These are phyloP conservation scores for Borealophlyctis nickersoniae DNA, from an alignment of 192 early-diverging fungal species.

Conservation along the genomic window DNA sequence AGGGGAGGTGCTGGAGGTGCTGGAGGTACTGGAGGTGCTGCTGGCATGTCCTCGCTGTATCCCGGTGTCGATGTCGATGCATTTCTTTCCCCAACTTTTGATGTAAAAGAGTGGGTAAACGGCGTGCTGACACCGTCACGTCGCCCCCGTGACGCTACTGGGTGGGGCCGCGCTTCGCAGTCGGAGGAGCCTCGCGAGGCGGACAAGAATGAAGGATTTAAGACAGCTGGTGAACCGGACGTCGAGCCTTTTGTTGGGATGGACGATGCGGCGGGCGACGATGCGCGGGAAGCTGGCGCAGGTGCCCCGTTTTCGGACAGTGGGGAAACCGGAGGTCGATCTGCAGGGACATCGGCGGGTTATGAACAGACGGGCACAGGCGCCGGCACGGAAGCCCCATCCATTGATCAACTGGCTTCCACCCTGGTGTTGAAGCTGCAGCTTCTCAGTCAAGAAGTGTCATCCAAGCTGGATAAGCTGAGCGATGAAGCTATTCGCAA, in stretches of 20 bases:
- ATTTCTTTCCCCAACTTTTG: conserved; percentile 43
- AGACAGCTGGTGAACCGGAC: not conserved
- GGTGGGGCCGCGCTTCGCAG: too few species aligned
- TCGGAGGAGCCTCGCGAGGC: not conserved
- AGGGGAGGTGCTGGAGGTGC: too few species aligned
- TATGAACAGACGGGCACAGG: conserved; percentile 1
- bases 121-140: conserved; percentile 29
- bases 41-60: too few species aligned
- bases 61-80: conserved; percentile 20
- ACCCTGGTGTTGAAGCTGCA: conserved; percentile 58
- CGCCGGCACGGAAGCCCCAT: conserved; percentile 17
- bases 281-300: conserved; percentile 17
- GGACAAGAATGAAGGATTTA: not conserved
- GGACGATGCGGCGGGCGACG: not conserved
- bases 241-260: not conserved
- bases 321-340: conserved; percentile 1
- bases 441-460: conserved; percentile 53
- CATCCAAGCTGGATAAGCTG: conserved; percentile 46
- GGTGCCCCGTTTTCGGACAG: not conserved
- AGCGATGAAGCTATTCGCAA: conserved; percentile 55
- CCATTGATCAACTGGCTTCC: conserved; percentile 47
- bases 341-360: conserved; percentile 12
- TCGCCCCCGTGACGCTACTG: too few species aligned
- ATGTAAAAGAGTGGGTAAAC: conserved; percentile 71
- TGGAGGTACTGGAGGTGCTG: too few species aligned